Base-by-base conservation (phyloP, 177 flowering plant species). In the Vitis hybrid region DNA sequence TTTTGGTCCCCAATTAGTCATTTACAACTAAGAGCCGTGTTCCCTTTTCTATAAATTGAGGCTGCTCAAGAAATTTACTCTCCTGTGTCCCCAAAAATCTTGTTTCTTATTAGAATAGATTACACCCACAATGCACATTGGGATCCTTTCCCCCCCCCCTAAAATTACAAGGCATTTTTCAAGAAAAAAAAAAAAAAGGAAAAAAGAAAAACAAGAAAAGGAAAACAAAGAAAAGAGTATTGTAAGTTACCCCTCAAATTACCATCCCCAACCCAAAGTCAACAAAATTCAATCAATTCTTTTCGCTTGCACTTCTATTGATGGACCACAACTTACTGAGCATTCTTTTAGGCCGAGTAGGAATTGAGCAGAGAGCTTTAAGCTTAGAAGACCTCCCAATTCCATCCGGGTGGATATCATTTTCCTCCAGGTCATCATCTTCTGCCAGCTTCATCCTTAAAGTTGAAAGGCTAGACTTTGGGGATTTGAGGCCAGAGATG, bases 251-350 rank as follows among this genome's bases (percentile, higher is more conserved):
- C 71, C 69, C 75, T 65, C 49, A 56, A 52, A 57, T 74, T 74
- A 57, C 70, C 79, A 58, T 60, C 53, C 6, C 67, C 56, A 73
- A 58, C 59, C 54, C 19, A 54, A 65, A 79, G 19, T 62, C 60
- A 75, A 74, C 69, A 76, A 75, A 77, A 80, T 56, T 66, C 65
- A 62, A 71, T 89, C 82, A 88, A 56, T 82, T 81, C 78, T 83
- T 91, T 76, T 86, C 88, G 71, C 70, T 83, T 52, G 73, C 70
- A 80, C 79, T 86, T 82, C 85, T 90, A 66, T 83, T 90, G 64
- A 75, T 79, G 19, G 97, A 78, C 91, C 94, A 88, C 66, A 95
- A 80, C 85, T 87, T 95, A 69, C 94, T 87, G 52, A 90, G 83
- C 89, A 95, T 91, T 74, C 82, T 82, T 79, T 87, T 95, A 22